Percentiles rank a stretch among this genome's conserved stretches.
Conservation (phyloP, 2,329 filamentous ascomycete species). For the Ilyonectria destructans region DNA sequence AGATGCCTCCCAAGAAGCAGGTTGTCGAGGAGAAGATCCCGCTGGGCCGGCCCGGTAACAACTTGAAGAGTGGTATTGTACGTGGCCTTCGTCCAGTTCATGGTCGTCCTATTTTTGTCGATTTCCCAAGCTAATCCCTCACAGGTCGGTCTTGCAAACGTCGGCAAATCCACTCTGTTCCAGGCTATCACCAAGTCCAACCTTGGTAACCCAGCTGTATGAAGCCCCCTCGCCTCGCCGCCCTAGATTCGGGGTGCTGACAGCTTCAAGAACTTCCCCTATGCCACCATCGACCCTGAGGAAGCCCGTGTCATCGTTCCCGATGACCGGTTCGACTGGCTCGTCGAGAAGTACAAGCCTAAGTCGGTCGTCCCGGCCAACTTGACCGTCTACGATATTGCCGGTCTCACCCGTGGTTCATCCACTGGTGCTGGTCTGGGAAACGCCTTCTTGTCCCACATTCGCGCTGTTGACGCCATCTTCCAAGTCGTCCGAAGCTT, state of each 20-base stretch:
- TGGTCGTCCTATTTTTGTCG: background rate
- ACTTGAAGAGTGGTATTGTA: conserved; percentile 99
- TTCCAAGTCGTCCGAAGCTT: conserved; percentile 98
- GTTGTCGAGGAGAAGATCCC: conserved; percentile 96
- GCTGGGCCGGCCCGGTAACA: conserved; percentile 96
- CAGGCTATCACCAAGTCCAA: conserved; percentile 99
- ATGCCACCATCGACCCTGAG: conserved; percentile 98
- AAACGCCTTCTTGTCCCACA: conserved; percentile 98
- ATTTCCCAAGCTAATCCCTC: conserved; percentile 44
- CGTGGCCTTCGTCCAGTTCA: conserved; percentile 52
- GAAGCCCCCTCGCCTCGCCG: conserved; percentile 59
- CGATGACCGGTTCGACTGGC: conserved; percentile 96
- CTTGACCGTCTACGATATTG: conserved; percentile 98
- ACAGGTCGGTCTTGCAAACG: conserved; percentile 97
- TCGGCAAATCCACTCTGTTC: conserved; percentile 99
- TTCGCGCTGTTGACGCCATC: conserved; percentile 97
- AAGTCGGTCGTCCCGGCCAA: conserved; percentile 98
- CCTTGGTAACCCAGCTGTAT: conserved; percentile 95
- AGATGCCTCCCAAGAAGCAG: conserved; percentile 97
- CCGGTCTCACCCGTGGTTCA: conserved; percentile 94
- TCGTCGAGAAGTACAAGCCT: conserved; percentile 96
- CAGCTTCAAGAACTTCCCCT: conserved; percentile 89
- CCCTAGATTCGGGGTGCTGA: conserved; percentile 59
- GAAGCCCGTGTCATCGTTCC: conserved; percentile 98
- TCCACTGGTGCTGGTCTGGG: conserved; percentile 98